A percentile compares a stretch with the other conserved stretches of the same genome.
Evolutionary conservation across 1,139 yeast genomes (phyloP).

Genomic region (Hemisphaericaspora subhashii): DNA sequence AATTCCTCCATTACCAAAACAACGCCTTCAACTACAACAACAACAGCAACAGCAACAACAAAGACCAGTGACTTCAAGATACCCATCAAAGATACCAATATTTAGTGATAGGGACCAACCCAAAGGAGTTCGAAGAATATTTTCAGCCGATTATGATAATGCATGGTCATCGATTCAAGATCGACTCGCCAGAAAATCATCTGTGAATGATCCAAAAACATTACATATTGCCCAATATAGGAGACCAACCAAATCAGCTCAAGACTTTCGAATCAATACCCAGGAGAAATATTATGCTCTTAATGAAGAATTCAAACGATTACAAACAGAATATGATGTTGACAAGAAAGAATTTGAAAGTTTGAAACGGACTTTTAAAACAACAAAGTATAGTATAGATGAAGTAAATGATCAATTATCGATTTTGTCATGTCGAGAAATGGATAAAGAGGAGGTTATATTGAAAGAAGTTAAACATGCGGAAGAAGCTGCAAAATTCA

Average conservation of each 20-base stretch:
- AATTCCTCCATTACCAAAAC: neutral
- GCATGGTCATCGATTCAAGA: constrained; percentile 13
- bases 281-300: constrained; percentile 18
- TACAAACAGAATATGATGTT: constrained; percentile 14
- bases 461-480: constrained; percentile 28
- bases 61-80: constrained; percentile 11
- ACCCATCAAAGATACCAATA: constrained; percentile 5
- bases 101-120: constrained; percentile 4
- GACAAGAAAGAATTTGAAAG: constrained; percentile 24
- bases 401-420: constrained; percentile 20
- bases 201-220: constrained; percentile 5
- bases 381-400: constrained; percentile 20
- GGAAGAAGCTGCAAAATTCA: constrained; percentile 27
- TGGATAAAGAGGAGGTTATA: constrained; percentile 27
- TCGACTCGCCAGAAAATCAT: constrained; percentile 11
- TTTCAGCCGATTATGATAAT: constrained; percentile 8
- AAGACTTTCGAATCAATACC: constrained; percentile 5
- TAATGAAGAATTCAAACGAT: constrained; percentile 13
- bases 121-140: constrained; percentile 8
- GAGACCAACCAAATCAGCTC: neutral
- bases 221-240: neutral
- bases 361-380: constrained; percentile 24
- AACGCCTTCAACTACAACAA: neutral
- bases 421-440: constrained; percentile 22
- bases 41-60: neutral